phyloP scores from a whole-genome alignment of 768 basidiomycete species.

The Crepidotus variabilis region DNA sequence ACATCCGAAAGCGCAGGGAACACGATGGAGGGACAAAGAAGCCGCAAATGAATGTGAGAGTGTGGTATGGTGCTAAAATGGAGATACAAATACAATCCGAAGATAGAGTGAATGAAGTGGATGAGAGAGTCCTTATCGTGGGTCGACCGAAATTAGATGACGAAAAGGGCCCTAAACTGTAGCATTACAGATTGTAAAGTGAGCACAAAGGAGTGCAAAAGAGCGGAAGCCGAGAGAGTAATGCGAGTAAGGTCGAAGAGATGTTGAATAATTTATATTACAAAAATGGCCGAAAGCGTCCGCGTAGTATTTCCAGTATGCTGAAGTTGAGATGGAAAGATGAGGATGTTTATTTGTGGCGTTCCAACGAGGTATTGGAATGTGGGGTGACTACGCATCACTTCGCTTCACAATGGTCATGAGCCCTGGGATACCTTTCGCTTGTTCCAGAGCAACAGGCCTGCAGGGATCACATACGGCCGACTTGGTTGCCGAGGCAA shows the following conservation, averaged over 20 bases:
- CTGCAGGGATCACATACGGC: conserved; percentile 49
- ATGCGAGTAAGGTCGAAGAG: background rate
- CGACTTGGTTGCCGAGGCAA: conserved; percentile 55
- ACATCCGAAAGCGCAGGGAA: background rate
- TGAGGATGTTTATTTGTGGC: background rate
- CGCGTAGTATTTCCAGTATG: background rate
- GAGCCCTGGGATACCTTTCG: conserved; percentile 61
- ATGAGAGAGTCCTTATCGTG: background rate
- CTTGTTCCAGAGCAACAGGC: conserved; percentile 60
- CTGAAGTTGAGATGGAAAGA: conserved; percentile 1
- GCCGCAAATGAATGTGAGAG: background rate
- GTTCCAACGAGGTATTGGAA: background rate
- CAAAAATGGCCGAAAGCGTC: background rate
- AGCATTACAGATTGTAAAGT: background rate
- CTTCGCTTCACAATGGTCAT: conserved; percentile 65
- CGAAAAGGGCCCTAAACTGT: background rate
- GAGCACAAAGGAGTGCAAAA: background rate
- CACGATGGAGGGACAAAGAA: background rate
- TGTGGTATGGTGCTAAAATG: background rate
- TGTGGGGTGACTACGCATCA: conserved; percentile 16
- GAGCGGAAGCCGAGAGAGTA: background rate
- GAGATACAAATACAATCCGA: background rate
- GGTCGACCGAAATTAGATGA: background rate
- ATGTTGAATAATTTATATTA: background rate
- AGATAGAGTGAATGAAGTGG: background rate